A percentile compares a stretch with the other conserved stretches of the same genome.
phyloP scores from a whole-genome alignment of 768 basidiomycete species.

The Phaeotremella skinneri region DNA sequence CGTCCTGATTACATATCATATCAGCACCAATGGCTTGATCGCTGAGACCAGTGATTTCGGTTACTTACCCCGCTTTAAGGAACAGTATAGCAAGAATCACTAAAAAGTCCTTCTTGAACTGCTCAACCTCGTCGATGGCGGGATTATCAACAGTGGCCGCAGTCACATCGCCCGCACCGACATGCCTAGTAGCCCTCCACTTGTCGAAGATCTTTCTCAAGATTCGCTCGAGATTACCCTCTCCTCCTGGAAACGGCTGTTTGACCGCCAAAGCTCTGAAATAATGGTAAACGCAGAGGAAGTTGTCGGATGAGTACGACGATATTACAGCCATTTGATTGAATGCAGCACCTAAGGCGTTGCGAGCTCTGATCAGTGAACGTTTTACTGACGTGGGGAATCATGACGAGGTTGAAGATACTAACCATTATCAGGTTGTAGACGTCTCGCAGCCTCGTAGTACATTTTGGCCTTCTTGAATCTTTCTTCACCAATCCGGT shows the following conservation, averaged over 20 bases:
- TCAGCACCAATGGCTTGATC: constrained; percentile 8
- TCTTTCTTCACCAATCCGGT: constrained; percentile 55
- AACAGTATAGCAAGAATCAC: constrained; percentile 68
- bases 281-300: constrained; percentile 76
- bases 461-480: constrained; percentile 55
- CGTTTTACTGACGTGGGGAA: background rate
- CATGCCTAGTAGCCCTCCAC: constrained; percentile 41
- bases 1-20: constrained; percentile 30
- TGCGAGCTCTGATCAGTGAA: background rate
- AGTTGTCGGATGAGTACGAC: constrained; percentile 78
- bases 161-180: constrained; percentile 7
- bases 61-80: constrained; percentile 55
- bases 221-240: constrained; percentile 75
- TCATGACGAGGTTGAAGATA: constrained; percentile 2
- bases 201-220: constrained; percentile 66
- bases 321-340: constrained; percentile 94
- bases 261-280: constrained; percentile 86
- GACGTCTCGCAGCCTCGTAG: constrained; percentile 77
- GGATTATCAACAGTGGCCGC: constrained; percentile 9
- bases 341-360: constrained; percentile 64
- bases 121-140: constrained; percentile 55
- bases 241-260: constrained; percentile 80
- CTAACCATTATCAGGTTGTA: constrained; percentile 80
- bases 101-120: constrained; percentile 71
- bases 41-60: background rate